Evolutionary conservation across 768 basidiomycete species (phyloP), one percentile per base, ranked within the genome.

Genomic region (Russula lepida): DNA sequence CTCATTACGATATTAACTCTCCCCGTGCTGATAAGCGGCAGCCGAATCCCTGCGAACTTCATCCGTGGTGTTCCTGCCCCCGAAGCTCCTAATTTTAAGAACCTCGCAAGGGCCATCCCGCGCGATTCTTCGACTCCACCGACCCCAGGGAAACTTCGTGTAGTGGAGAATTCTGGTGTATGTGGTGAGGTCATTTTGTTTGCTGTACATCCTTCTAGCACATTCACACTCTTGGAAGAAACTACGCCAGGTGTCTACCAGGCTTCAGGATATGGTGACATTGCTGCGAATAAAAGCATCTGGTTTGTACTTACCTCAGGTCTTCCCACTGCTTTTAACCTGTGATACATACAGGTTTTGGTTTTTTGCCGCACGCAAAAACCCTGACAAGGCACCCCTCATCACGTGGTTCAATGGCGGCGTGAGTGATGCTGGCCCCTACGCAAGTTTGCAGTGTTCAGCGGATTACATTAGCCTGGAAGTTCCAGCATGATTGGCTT

Each of bases 361-460:
- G 83, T 86, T 82, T 73, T 86, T 86, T 64, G 84, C 74, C 15
- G 78, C 84, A 0, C 79, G 84, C 21, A 80, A 81, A 27, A 81
- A 82, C 66, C 77, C 84, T 0, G 77, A 77, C 28, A 83, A 76
- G 0, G 84, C 84, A 0, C 84, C 85, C n/a, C 75, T 87, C 19
- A 75, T 80, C 25, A 74, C 85, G 11, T 86, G 84, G 85, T 81
- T 86, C 61, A 85, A 86, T 69, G 84, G 84, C 25, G 75, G 74
- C 4, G 74, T 76, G 58, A 63, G 73, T 66, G 4, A 25, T 25
- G 23, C 11, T 49, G 39, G 35, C 46, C 3, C 4, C 8, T 32
- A 39, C 39, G 19, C 28, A n/a, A 6, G 13, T 9, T 17, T 19
- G 39, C 15, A 6, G 8, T 47, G 19, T 5, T 47, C 32, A 46